Evolutionary conservation across 129 eudicot genomes (phyloP), one percentile per base, ranked within the genome.

Genomic region (Lactuca saligna): DNA sequence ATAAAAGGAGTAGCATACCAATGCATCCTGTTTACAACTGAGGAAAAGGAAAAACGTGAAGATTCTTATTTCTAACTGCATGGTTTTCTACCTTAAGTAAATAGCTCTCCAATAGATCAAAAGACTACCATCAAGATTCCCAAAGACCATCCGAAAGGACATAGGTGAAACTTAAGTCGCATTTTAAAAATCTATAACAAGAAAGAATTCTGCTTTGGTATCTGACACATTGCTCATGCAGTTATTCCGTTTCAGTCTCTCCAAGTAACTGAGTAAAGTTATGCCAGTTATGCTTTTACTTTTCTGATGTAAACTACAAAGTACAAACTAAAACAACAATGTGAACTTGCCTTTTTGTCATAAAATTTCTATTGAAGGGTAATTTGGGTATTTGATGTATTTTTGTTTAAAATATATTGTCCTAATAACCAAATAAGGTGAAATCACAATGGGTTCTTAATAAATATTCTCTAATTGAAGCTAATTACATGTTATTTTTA

Each of bases 151-250:
- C 13, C 57, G 13, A 38, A 16, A 69, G 74, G 56, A 41, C 32
- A 58, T n/a, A 58, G 17, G 67, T 58, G 49, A 33, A n/a, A 44
- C 7, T 46, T 59, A 70, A 66, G 75, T 35, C 34, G 54, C 10
- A 11, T 37, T 67, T 10, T 51, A 25, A 25, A 25, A 51, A 14
- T 48, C 49, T 51, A 66, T 15, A 51, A 32, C 48, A 50, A 31
- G 58, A 33, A 15, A 16, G 61, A 67, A 55, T 3, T 32, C 13
- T 34, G 46, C 10, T 29, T 14, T 38, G 29, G 8, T 62, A 16
- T 38, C 38, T 4, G 67, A 38, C 50, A 61, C 17, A n/a, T 13
- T 13, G 25, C 65, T 32, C 17, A 12, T 17, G 34, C 17, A 61
- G 66, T 37, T 61, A 13, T 17, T 39, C 68, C 53, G 14, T 44